Evolutionary conservation across 257 asterid species (phyloP), one percentile per base, ranked within the genome.

Genomic region (Solanum clarkiae): DNA sequence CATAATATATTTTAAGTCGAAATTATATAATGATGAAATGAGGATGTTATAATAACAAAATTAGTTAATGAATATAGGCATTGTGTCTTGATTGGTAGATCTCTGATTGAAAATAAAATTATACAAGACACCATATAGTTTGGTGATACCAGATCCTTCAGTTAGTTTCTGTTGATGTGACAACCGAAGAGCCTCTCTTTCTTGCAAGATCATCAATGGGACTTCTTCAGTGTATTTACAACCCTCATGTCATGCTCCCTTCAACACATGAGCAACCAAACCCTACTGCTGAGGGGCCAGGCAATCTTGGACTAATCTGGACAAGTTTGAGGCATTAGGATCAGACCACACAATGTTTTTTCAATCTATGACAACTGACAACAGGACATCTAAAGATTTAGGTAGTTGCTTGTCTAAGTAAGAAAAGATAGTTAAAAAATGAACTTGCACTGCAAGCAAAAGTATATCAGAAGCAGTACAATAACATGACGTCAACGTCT

Each of bases 271-370:
- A n/a, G n/a, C n/a, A n/a, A n/a, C n/a, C n/a, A n/a, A n/a, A n/a
- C n/a, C n/a, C n/a, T n/a, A n/a, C n/a, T n/a, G n/a, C n/a, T n/a
- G n/a, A n/a, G n/a, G n/a, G n/a, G n/a, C n/a, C n/a, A n/a, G 92
- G 92, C 60, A 14, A 6, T 91, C 93, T 36, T 92, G 95, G 93
- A 90, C 88, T 42, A 91, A 65, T 92, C 94, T 13, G 90, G 93
- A 92, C 72, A 91, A 90, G 92, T 90, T 86, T 45, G 88, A 79
- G 44, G 91, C 91, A n/a, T 87, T 93, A 32, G 92, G 90, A 85
- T 91, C 91, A 1, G 93, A 93, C 75, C 88, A 92, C 51, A 82
- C 72, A 82, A 71, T 11, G 84, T 85, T 2, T 82, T 75, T 89
- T 83, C 89, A 86, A 86, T 93, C 90, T 0, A 87, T 93, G 92